Evolutionary conservation across 139 green algal genomes (phyloP).

Genomic region (Zygnema cylindricum): DNA sequence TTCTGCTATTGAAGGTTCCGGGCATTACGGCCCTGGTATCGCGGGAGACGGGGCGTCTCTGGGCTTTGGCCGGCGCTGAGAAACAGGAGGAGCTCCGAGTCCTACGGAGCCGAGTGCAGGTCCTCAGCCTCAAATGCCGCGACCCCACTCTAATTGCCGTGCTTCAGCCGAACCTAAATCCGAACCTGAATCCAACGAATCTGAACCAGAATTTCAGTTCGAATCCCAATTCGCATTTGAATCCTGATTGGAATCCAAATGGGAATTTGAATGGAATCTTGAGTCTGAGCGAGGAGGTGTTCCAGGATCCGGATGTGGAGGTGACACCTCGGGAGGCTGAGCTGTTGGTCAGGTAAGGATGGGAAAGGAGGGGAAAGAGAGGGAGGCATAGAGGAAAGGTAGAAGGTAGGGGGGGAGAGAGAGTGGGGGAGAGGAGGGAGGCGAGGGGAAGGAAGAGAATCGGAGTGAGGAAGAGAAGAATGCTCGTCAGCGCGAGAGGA

Average conservation of each 20-base stretch:
- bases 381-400: not conserved
- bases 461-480: not conserved
- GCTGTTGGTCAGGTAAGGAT: not conserved
- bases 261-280: no score
- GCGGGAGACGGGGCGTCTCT: not conserved
- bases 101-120: not conserved
- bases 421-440: not conserved
- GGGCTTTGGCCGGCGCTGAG: not conserved
- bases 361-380: not conserved
- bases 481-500: not conserved
- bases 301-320: no score
- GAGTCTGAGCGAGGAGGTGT: no score
- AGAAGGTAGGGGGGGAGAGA: not conserved
- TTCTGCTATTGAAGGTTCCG: not conserved
- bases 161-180: not conserved
- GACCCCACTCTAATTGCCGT: not conserved
- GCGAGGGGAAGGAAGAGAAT: not conserved
- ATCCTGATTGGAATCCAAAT: no score
- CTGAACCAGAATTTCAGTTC: not conserved
- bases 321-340: no score
- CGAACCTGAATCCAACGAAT: not conserved
- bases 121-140: not conserved
- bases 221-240: no score
- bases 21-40: not conserved
- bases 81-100: constrained; percentile 12